These are phyloP conservation scores for Stachybotrys elegans DNA, from an alignment of 2,329 filamentous ascomycete genomes.

Conservation along the genomic window DNA sequence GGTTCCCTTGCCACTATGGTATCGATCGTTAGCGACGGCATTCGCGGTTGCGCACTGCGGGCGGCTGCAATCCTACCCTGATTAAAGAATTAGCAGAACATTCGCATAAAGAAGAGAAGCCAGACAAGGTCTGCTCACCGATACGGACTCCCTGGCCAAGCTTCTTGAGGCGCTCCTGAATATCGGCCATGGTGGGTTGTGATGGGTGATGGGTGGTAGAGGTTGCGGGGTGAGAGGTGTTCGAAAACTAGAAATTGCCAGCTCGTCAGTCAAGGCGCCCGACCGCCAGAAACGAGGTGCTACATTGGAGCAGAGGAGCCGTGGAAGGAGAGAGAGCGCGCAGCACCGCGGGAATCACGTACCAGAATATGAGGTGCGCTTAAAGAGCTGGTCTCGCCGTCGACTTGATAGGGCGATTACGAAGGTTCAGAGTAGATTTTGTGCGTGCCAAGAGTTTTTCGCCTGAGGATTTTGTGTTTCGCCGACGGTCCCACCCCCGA, in stretches of 20 bases:
- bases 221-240: conserved; percentile 22
- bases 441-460: conserved; percentile 43
- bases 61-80: conserved; percentile 30
- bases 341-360: conserved; percentile 15
- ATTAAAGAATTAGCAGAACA: too few species aligned
- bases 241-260: conserved; percentile 15
- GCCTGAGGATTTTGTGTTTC: conserved; percentile 33
- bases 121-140: too few species aligned
- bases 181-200: conserved; percentile 45
- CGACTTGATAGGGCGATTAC: conserved; percentile 23
- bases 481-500: conserved; percentile 18
- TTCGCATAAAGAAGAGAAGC: too few species aligned
- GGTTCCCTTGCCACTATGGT: conserved; percentile 83
- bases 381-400: conserved; percentile 31
- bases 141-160: conserved; percentile 51
- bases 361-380: conserved; percentile 27
- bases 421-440: conserved; percentile 32
- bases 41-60: conserved; percentile 9
- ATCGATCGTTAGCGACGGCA: conserved; percentile 21
- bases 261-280: conserved; percentile 21
- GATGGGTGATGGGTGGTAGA: conserved; percentile 18
- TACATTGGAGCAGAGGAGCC: conserved; percentile 7
- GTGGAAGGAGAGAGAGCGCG: conserved; percentile 4
- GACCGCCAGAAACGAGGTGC: conserved; percentile 14
- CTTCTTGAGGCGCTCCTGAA: conserved; percentile 58